Evolutionary conservation across 257 asterid species (phyloP).

Genomic region (Solanum pimpinellifolium): DNA sequence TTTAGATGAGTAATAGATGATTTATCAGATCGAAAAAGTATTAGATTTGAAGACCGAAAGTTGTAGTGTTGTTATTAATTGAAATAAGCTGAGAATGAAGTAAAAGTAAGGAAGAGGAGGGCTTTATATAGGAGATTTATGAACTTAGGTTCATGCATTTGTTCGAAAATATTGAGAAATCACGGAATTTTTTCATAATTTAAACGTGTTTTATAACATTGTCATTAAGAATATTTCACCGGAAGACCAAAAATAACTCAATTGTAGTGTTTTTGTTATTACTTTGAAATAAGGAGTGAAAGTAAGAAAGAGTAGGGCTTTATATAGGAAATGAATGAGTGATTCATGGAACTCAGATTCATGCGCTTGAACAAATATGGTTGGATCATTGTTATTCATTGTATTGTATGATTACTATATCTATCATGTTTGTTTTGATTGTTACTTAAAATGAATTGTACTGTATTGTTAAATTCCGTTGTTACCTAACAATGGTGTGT

Average conservation of each 20-base stretch:
- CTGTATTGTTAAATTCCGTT: too few species aligned
- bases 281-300: neutral
- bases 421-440: too few species aligned
- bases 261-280: neutral
- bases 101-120: neutral
- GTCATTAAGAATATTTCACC: neutral
- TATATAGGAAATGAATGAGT: slow-evolving; percentile 19
- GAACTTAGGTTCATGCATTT: slow-evolving; percentile 29
- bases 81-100: neutral
- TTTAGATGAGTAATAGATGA: slow-evolving; percentile 29
- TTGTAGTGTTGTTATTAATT: neutral
- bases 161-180: neutral
- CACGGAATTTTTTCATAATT: neutral
- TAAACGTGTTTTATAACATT: neutral
- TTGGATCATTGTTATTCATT: too few species aligned
- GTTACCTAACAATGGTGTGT: too few species aligned
- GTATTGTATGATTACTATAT: too few species aligned
- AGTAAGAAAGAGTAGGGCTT: neutral
- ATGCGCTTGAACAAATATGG: neutral
- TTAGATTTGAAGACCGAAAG: slow-evolving; percentile 18
- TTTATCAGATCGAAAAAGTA: slow-evolving; percentile 19
- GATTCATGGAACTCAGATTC: neutral
- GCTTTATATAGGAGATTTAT: slow-evolving; percentile 26
- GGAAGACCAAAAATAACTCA: neutral
- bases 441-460: too few species aligned